A percentile compares a stretch with the other conserved stretches of the same genome.
These are phyloP conservation scores for Przewalskia tangutica DNA, from an alignment of 257 asterid genomes.

Conservation along the genomic window DNA sequence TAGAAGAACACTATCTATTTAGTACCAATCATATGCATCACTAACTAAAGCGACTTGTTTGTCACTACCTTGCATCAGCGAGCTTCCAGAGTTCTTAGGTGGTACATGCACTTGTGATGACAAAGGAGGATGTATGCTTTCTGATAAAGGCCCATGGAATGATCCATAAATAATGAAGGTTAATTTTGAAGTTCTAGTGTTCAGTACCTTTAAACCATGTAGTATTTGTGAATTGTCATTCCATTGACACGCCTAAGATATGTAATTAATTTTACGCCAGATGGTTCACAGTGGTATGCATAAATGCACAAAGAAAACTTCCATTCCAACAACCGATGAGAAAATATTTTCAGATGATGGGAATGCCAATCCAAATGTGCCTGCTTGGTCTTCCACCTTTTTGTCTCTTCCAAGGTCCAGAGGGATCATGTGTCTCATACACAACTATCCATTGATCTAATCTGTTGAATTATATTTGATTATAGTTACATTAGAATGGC, in stretches of 20 bases:
- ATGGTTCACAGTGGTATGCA: constrained; percentile 83
- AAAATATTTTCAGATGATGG: constrained; percentile 64
- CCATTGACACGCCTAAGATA: not conserved
- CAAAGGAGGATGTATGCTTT: constrained; percentile 80
- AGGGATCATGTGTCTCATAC: constrained; percentile 22
- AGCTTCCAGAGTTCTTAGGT: constrained; percentile 90
- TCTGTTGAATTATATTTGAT: too few relatives aligned
- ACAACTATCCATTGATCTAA: constrained; percentile 41
- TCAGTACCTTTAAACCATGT: too few relatives aligned
- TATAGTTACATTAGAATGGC: too few relatives aligned
- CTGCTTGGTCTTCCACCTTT: not conserved
- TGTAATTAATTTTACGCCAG: constrained; percentile 26
- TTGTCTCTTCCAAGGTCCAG: constrained; percentile 20
- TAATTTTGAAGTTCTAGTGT: not conserved
- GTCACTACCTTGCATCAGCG: constrained; percentile 36
- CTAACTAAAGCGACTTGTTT: not conserved
- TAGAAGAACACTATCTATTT: not conserved
- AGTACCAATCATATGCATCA: not conserved
- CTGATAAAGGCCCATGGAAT: constrained; percentile 98
- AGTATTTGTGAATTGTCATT: not conserved
- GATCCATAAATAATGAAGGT: constrained; percentile 88
- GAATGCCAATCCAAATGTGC: constrained; percentile 24
- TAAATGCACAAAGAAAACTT: constrained; percentile 47
- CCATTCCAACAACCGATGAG: constrained; percentile 40
- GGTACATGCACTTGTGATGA: constrained; percentile 88